Evolutionary conservation across 345 rosid species (phyloP), one percentile per base, ranked within the genome.

Genomic region (Gossypium mustelinum): DNA sequence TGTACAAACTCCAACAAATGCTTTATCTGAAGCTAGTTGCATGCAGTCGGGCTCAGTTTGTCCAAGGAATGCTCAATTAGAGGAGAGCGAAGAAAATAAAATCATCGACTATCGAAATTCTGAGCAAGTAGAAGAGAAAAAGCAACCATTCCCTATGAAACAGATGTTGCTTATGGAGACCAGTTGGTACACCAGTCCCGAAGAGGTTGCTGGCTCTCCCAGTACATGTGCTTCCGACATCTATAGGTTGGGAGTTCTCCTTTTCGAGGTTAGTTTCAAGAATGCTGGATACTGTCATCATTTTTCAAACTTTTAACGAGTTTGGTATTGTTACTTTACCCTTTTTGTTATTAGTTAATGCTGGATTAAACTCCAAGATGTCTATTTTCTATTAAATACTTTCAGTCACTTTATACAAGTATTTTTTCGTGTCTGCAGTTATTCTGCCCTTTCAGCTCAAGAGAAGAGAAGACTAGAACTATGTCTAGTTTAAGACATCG

Each of bases 401-500:
- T 25, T 60, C 64, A 7, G 22, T 55, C 59, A 55, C 59, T 22
- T 22, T 57, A 57, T 20, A 22, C 62, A 24, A 4, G 29, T 22
- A 3, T 58, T 58, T 11, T 58, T 58, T 79, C 75, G 75, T 50
- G 14, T 81, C 43, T 78, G 71, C 81, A 89, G 97, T 79, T 91
- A 75, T 88, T 91, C 77, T 88, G 92, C 77, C 90, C 91, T 2
- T 88, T 86, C 63, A 75, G 84, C 73, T 87, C 91, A 54, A 82
- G 87, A 78, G 97, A 89, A 71, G 97, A 91, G 73, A 92, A 90
- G 84, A 82, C 89, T 69, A 81, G 83, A 83, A 95, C 93, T 43
- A 93, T 95, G 99, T 88, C 94, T 65, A 90, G 97, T 79, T 79
- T 95, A 84, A 87, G 96, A 83, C 97, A 95, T 83, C 94, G 99